Evolutionary conservation across 2,329 filamentous ascomycete genomes (phyloP).

Genomic region (Arthroderma sp.): DNA sequence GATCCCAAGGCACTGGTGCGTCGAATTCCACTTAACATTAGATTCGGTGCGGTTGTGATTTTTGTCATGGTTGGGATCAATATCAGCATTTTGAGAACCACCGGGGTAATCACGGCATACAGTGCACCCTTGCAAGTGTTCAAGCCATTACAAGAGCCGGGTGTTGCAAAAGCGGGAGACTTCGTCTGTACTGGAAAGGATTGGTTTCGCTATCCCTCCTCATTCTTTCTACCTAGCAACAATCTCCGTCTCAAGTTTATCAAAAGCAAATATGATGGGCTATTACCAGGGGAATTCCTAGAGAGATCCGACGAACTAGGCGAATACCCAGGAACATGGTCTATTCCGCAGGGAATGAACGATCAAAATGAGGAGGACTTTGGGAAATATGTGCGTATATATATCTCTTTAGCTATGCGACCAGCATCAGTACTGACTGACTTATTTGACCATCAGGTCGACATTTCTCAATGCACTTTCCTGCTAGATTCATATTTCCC

Average conservation of each 20-base stretch:
- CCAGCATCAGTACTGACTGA: slow-evolving; percentile 9
- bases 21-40: slow-evolving; percentile 62
- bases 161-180: slow-evolving; percentile 47
- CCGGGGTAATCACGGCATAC: slow-evolving; percentile 70
- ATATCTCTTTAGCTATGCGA: neutral
- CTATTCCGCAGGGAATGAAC: slow-evolving; percentile 75
- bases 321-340: slow-evolving; percentile 71
- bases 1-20: slow-evolving; percentile 54
- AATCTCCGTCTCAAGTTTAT: slow-evolving; percentile 78
- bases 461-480: slow-evolving; percentile 64
- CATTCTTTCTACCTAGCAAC: slow-evolving; percentile 76
- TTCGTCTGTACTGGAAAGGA: slow-evolving; percentile 86
- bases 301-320: slow-evolving; percentile 58
- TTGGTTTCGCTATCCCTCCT: slow-evolving; percentile 95
- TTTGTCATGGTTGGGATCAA: slow-evolving; percentile 52
- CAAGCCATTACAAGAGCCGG: slow-evolving; percentile 33
- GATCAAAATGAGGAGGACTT: slow-evolving; percentile 77
- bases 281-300: slow-evolving; percentile 81
- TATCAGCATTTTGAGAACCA: slow-evolving; percentile 56
- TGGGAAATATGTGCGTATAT: slow-evolving; percentile 57
- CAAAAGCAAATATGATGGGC: slow-evolving; percentile 74
- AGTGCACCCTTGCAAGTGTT: slow-evolving; percentile 62
- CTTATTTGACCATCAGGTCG: slow-evolving; percentile 34
- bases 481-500: slow-evolving; percentile 79
- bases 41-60: slow-evolving; percentile 49